phyloP scores from a whole-genome alignment of 2,329 filamentous ascomycete genomes.

The Stemphylium vesicarium region DNA sequence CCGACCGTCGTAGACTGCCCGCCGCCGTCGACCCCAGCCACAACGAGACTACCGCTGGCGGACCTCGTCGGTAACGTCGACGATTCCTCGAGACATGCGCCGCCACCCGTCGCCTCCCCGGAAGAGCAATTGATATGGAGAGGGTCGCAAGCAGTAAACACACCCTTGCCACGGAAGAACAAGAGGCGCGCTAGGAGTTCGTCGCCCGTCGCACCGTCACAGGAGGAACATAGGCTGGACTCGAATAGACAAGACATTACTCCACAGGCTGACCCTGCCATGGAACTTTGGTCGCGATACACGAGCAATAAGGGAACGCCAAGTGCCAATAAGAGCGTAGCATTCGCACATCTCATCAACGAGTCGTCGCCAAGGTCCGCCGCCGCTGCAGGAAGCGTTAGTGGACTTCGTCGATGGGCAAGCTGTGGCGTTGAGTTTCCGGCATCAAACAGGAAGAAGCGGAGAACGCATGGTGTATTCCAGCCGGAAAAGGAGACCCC shows the following conservation, averaged over 20 bases:
- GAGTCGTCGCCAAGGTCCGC: conserved; percentile 55
- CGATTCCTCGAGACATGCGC: conserved; percentile 58
- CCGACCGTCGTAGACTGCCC: conserved; percentile 37
- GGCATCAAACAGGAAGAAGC: conserved; percentile 50
- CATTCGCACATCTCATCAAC: conserved; percentile 54
- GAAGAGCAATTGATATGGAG: conserved; percentile 69
- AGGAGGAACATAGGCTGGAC: conserved; percentile 45
- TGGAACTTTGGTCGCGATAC: conserved; percentile 57
- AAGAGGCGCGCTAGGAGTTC: conserved; percentile 57
- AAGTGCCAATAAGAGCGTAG: conserved; percentile 45
- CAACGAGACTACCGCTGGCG: conserved; percentile 63
- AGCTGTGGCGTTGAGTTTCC: conserved; percentile 60
- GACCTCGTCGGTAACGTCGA: conserved; percentile 68
- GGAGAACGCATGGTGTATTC: conserved; percentile 46
- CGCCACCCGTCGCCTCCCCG: conserved; percentile 59
- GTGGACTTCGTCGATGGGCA: conserved; percentile 56
- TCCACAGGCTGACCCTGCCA: conserved; percentile 55
- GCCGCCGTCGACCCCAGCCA: conserved; percentile 64
- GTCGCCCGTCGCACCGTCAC: conserved; percentile 51
- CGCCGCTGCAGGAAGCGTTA: conserved; percentile 53
- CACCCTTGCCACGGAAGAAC: conserved; percentile 51
- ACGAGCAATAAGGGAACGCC: conserved; percentile 48
- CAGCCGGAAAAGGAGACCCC: conserved; percentile 32
- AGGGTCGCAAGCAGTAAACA: conserved; percentile 52
- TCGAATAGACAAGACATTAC: conserved; percentile 37